phyloP scores from a whole-genome alignment of 2,329 filamentous ascomycete genomes.

The Leptoxyphium fumago region DNA sequence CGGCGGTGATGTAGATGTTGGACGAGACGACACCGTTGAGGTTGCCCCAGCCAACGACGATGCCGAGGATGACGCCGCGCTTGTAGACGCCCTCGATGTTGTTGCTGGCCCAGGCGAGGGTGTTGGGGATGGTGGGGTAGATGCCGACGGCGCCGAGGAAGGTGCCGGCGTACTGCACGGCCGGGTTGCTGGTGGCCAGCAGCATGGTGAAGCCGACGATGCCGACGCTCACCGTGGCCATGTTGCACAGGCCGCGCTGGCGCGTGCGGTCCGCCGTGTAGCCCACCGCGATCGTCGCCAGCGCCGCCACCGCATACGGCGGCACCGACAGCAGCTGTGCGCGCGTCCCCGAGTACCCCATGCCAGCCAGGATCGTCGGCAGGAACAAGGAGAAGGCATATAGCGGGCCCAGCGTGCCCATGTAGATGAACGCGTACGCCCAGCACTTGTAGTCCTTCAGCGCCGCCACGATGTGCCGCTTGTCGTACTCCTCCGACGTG shows the following conservation, averaged over 20 bases:
- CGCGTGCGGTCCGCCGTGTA: constrained; percentile 62
- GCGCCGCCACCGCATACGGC: constrained; percentile 56
- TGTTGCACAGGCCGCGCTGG: constrained; percentile 67
- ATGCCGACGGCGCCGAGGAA: constrained; percentile 80
- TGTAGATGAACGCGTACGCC: constrained; percentile 59
- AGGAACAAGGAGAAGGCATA: constrained; percentile 21
- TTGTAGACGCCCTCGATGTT: constrained; percentile 88
- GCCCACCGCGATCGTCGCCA: constrained; percentile 55
- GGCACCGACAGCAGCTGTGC: constrained; percentile 63
- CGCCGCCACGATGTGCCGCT: constrained; percentile 12
- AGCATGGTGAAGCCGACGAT: constrained; percentile 74
- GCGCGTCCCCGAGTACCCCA: constrained; percentile 39
- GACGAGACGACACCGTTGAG: constrained; percentile 74
- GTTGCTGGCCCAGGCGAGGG: constrained; percentile 76
- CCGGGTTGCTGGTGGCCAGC: constrained; percentile 46
- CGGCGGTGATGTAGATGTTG: constrained; percentile 52
- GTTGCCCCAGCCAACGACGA: constrained; percentile 70
- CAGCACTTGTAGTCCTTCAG: constrained; percentile 76
- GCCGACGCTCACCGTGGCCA: constrained; percentile 53
- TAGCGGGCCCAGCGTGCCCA: constrained; percentile 32
- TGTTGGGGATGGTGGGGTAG: constrained; percentile 76
- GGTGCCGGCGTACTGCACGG: constrained; percentile 65
- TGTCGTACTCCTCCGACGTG: constrained; percentile 12
- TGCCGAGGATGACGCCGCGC: constrained; percentile 70
- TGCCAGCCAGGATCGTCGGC: constrained; percentile 13